Evolutionary conservation across 352 stramenopile genomes (phyloP).

Genomic region (Pythium rhizo-oryzae): DNA sequence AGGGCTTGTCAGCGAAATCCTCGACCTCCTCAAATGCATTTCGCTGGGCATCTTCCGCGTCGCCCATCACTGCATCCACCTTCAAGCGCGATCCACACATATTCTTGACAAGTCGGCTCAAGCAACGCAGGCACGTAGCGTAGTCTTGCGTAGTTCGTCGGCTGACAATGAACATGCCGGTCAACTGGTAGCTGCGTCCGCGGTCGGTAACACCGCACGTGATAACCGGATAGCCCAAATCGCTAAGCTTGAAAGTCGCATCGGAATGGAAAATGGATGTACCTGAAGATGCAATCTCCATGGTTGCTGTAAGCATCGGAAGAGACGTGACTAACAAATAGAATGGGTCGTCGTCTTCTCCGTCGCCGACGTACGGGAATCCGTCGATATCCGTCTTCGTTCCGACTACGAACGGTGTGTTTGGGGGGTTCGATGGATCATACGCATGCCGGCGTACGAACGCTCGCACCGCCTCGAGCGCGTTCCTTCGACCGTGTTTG

Average conservation of each 20-base stretch:
- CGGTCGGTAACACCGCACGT: slow-evolving; percentile 15
- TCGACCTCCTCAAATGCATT: neutral
- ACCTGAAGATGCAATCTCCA: neutral
- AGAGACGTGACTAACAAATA: neutral
- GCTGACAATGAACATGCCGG: slow-evolving; percentile 13
- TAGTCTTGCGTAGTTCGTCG: neutral
- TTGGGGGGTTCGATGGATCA: neutral
- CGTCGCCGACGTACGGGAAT: neutral
- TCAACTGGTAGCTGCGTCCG: slow-evolving; percentile 2
- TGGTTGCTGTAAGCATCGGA: neutral
- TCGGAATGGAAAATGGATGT: slow-evolving; percentile 1
- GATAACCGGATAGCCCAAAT: too few species aligned
- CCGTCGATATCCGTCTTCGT: neutral
- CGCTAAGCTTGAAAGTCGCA: slow-evolving; percentile 19
- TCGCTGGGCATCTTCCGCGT: slow-evolving; percentile 15
- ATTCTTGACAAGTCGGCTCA: neutral
- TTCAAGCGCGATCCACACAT: neutral
- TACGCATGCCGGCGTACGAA: slow-evolving; percentile 1
- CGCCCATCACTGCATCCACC: slow-evolving; percentile 9
- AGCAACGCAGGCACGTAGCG: slow-evolving; percentile 2
- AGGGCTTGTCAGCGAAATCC: neutral
- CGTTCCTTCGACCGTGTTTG: neutral
- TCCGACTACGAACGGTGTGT: neutral
- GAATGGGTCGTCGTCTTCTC: slow-evolving; percentile 6
- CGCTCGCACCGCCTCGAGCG: neutral